Evolutionary conservation across 2,329 filamentous ascomycete species (phyloP).

Genomic region (Dothideomycetes sp.): DNA sequence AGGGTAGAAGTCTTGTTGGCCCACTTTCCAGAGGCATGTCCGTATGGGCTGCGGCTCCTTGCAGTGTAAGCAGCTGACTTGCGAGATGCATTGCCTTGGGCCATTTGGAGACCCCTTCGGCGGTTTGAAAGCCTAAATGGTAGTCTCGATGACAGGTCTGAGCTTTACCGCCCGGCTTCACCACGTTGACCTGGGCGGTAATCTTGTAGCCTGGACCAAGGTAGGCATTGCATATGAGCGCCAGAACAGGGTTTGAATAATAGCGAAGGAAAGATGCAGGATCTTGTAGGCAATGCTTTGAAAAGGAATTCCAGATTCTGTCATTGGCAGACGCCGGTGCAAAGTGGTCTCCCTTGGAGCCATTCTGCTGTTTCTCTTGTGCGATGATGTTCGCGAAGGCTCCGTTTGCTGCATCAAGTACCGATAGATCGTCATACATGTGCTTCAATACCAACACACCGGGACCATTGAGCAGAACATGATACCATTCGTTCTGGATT

Average conservation of each 20-base stretch:
- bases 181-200: slow-evolving; percentile 53
- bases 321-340: slow-evolving; percentile 44
- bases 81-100: slow-evolving; percentile 44
- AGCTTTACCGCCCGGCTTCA: slow-evolving; percentile 45
- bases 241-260: slow-evolving; percentile 50
- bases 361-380: slow-evolving; percentile 25
- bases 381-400: slow-evolving; percentile 40
- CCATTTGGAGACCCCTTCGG: slow-evolving; percentile 33
- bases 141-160: slow-evolving; percentile 53
- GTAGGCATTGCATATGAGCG: slow-evolving; percentile 42
- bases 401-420: slow-evolving; percentile 37
- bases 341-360: slow-evolving; percentile 48
- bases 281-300: slow-evolving; percentile 46
- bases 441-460: slow-evolving; percentile 48
- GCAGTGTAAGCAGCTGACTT: slow-evolving; percentile 48
- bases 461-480: slow-evolving; percentile 44
- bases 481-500: slow-evolving; percentile 51
- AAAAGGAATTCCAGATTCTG: slow-evolving; percentile 56
- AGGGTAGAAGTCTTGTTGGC: slow-evolving; percentile 50
- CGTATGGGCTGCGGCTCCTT: slow-evolving; percentile 52
- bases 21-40: slow-evolving; percentile 49
- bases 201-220: slow-evolving; percentile 50
- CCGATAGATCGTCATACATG: slow-evolving; percentile 33
- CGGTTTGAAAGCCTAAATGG: slow-evolving; percentile 51
- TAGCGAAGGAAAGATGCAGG: slow-evolving; percentile 44